Percentiles rank a stretch among this genome's conserved stretches.
Evolutionary conservation across 352 stramenopile species (phyloP).

Genomic region (Phytophthora uliginosa): DNA sequence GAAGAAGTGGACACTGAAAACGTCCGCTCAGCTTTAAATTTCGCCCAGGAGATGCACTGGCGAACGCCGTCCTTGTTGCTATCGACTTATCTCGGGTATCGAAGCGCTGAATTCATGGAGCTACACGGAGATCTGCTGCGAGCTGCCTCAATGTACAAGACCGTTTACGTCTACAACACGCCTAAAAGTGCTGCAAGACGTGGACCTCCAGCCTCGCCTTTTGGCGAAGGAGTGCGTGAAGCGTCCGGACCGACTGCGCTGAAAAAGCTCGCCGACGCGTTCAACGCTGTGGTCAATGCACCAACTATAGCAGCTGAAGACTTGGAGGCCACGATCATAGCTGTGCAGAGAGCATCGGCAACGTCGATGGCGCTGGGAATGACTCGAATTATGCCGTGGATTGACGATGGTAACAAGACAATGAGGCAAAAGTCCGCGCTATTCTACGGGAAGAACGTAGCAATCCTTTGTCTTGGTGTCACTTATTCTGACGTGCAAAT

Average conservation of each 20-base stretch:
- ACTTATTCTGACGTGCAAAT: not conserved
- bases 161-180: constrained; percentile 15
- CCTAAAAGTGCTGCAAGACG: constrained; percentile 1
- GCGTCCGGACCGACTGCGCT: constrained; percentile 45
- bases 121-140: constrained; percentile 28
- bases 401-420: not conserved
- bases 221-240: constrained; percentile 62
- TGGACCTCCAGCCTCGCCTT: constrained; percentile 63
- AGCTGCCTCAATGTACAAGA: constrained; percentile 14
- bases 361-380: constrained; percentile 2
- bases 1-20: not conserved
- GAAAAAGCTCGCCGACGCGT: constrained; percentile 51
- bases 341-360: constrained; percentile 6
- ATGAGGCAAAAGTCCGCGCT: constrained; percentile 10
- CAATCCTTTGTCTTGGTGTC: not conserved
- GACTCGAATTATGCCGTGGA: constrained; percentile 25
- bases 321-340: constrained; percentile 31
- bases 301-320: constrained; percentile 66
- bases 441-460: constrained; percentile 36
- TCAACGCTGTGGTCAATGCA: constrained; percentile 66
- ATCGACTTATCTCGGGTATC: constrained; percentile 42
- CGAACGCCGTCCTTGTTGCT: constrained; percentile 25
- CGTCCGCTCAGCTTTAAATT: constrained; percentile 5
- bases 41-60: constrained; percentile 29
- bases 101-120: constrained; percentile 14